Percentiles rank a stretch among this genome's conserved stretches.
phyloP scores from a whole-genome alignment of 768 basidiomycete species.

The Tylopilus sp. region DNA sequence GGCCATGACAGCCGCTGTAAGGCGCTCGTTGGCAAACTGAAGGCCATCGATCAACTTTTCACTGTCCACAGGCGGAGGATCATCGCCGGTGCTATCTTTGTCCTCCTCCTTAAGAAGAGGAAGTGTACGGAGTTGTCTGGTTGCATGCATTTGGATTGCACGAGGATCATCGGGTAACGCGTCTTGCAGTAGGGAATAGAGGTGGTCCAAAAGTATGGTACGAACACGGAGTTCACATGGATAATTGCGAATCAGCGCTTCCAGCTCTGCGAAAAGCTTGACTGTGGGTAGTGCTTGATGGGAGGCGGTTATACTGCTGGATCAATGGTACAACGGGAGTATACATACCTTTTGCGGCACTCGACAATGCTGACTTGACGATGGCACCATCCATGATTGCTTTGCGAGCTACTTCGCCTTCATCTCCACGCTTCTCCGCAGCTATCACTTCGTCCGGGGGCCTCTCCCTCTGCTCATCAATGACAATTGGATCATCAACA shows the following conservation, averaged over 20 bases:
- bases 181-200: conserved; percentile 40
- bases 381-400: conserved; percentile 78
- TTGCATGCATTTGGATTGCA: conserved; percentile 39
- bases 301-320: not conserved
- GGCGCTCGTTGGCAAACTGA: conserved; percentile 30
- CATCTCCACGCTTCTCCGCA: conserved; percentile 39
- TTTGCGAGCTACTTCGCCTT: conserved; percentile 53
- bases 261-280: conserved; percentile 41
- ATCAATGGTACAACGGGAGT: conserved; percentile 11
- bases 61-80: conserved; percentile 7
- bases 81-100: conserved; percentile 7
- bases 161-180: conserved; percentile 36
- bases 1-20: conserved; percentile 28
- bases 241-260: conserved; percentile 40
- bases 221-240: conserved; percentile 41
- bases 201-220: conserved; percentile 38
- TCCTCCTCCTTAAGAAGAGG: conserved; percentile 24
- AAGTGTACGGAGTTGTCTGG: conserved; percentile 30
- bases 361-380: conserved; percentile 71
- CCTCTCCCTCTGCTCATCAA: conserved; percentile 21
- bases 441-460: conserved; percentile 28
- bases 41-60: conserved; percentile 29
- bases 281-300: conserved; percentile 38
- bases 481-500: conserved; percentile 10
- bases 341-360: conserved; percentile 65